Evolutionary conservation across 1,284 basidiomycete species (phyloP).

Genomic region (Inonotus obliquus): DNA sequence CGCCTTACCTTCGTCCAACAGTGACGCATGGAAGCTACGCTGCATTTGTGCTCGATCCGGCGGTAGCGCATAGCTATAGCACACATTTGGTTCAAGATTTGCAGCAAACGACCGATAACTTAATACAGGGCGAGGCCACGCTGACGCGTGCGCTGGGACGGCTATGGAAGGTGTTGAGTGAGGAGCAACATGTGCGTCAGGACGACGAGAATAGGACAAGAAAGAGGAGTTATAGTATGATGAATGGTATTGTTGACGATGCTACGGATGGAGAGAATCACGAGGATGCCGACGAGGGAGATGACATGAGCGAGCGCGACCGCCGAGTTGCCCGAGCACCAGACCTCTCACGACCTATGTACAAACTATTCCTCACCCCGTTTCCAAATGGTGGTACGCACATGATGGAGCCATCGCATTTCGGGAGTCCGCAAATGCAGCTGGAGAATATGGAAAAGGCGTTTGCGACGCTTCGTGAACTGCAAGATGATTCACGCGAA

Average conservation of each 20-base stretch:
- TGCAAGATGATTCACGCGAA: conserved; percentile 77
- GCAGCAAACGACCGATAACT: conserved; percentile 69
- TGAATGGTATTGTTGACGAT: conserved; percentile 17
- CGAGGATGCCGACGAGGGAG: conserved; percentile 54
- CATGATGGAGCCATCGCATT: conserved; percentile 54
- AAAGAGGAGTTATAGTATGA: conserved; percentile 41
- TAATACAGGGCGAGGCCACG: conserved; percentile 72
- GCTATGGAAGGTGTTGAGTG: conserved; percentile 73
- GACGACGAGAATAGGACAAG: conserved; percentile 54
- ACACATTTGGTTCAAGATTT: conserved; percentile 71
- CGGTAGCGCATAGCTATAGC: conserved; percentile 77
- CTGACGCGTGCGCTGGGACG: conserved; percentile 68
- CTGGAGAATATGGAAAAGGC: conserved; percentile 67
- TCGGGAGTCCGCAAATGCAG: conserved; percentile 58
- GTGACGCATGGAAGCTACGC: conserved; percentile 66
- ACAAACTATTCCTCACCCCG: conserved; percentile 61
- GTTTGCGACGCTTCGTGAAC: conserved; percentile 61
- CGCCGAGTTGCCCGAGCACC: conserved; percentile 53
- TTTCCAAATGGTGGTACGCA: conserved; percentile 34
- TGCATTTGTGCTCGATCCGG: conserved; percentile 79
- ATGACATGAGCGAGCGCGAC: conserved; percentile 44
- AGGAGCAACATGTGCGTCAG: conserved; percentile 42
- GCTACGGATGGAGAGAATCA: conserved; percentile 55
- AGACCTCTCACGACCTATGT: conserved; percentile 55
- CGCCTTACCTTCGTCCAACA: conserved; percentile 65